Conservation (phyloP, 306 rosid genomes). For the Medicago lupulina region DNA sequence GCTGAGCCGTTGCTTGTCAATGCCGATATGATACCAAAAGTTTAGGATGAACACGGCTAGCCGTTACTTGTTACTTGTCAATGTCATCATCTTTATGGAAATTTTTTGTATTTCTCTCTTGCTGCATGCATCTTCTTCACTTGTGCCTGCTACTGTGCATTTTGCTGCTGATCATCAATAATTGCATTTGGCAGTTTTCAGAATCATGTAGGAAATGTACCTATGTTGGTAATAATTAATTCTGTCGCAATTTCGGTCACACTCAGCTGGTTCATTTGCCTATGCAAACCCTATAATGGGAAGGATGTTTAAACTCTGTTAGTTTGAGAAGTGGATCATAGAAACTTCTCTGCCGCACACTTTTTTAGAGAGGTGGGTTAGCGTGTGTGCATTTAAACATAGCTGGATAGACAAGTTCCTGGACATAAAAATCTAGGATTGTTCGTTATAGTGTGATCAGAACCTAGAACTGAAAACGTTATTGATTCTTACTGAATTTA, state of each 20-base stretch:
- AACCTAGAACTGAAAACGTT: slow-evolving; percentile 3
- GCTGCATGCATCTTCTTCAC: no score
- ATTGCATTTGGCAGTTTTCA: no score
- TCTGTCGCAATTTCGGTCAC: no score
- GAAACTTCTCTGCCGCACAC: slow-evolving; percentile 17
- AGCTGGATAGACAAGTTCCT: background rate
- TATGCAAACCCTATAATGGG: slow-evolving; percentile 2
- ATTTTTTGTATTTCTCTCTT: no score
- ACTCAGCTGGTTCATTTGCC: slow-evolving; percentile 1
- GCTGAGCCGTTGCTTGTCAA: background rate
- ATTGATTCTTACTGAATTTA: no score
- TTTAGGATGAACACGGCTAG: background rate
- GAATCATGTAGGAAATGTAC: no score
- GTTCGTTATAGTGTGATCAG: slow-evolving; percentile 1
- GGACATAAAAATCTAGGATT: background rate
- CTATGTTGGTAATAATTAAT: no score
- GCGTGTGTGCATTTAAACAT: slow-evolving; percentile 14
- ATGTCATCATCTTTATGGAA: no score
- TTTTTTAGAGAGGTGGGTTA: slow-evolving; percentile 1
- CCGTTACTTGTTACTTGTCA: no score
- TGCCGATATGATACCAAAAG: background rate
- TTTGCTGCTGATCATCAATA: no score
- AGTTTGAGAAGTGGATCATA: slow-evolving; percentile 31
- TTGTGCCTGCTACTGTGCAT: no score
- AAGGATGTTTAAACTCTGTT: slow-evolving; percentile 21